Percentiles rank a stretch among this genome's conserved stretches.
These are phyloP conservation scores for Dichotomocladium elegans DNA, from an alignment of 371 early-diverging fungal species.

Conservation along the genomic window DNA sequence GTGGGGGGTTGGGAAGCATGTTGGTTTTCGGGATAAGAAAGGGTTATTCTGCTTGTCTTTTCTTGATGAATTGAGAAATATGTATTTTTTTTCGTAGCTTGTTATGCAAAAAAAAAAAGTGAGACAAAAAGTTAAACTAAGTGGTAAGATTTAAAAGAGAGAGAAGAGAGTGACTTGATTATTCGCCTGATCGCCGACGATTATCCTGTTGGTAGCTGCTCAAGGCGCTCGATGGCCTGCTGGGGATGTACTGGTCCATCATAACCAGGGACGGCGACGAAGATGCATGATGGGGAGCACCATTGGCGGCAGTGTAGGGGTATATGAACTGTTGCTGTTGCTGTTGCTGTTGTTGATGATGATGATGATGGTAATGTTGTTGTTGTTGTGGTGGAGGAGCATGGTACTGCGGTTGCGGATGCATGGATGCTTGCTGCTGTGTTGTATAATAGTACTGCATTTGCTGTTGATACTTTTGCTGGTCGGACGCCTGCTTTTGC, in stretches of 20 bases:
- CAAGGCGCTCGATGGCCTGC: conserved; percentile 5
- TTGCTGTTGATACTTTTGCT: conserved; percentile 19
- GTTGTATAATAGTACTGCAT: conserved; percentile 5
- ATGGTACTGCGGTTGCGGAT: neutral
- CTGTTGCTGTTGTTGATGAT: conserved; percentile 4
- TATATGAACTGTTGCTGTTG: conserved; percentile 9
- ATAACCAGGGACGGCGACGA: conserved; percentile 3
- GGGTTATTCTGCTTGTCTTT: too few relatives aligned
- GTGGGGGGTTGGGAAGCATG: too few relatives aligned
- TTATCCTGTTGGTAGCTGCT: neutral
- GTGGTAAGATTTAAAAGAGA: neutral
- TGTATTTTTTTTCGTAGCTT: too few relatives aligned
- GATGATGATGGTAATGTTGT: neutral
- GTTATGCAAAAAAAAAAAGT: too few relatives aligned
- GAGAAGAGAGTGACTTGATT: neutral
- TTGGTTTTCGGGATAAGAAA: too few relatives aligned
- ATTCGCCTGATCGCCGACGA: conserved; percentile 2
- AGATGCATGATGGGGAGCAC: neutral
- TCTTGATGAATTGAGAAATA: too few relatives aligned
- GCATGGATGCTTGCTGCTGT: neutral
- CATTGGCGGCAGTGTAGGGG: conserved; percentile 5
- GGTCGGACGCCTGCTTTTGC: conserved; percentile 17
- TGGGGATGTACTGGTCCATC: conserved; percentile 2
- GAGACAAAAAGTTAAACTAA: conserved; percentile 1
- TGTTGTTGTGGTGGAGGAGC: neutral